phyloP scores from a whole-genome alignment of 768 basidiomycete genomes.

The Boletus huronensis region DNA sequence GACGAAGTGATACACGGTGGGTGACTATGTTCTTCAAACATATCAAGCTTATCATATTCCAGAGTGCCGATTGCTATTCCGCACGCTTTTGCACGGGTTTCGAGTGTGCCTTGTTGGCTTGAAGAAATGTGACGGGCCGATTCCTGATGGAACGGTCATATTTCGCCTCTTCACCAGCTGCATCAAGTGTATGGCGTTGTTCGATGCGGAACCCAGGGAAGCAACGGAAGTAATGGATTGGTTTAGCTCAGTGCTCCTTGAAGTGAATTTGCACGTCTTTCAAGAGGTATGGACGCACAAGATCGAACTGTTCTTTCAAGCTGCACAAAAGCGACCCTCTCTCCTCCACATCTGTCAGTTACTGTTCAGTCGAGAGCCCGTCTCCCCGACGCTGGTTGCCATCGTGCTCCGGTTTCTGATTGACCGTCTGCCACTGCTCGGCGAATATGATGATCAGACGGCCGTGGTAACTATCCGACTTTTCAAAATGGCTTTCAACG shows the following conservation, averaged over 20 bases:
- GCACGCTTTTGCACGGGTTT: slow-evolving; percentile 85
- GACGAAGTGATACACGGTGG: slow-evolving; percentile 79
- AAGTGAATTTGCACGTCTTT: slow-evolving; percentile 88
- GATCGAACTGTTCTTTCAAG: slow-evolving; percentile 86
- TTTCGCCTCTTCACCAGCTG: slow-evolving; percentile 84
- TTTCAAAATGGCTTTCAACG: slow-evolving; percentile 93
- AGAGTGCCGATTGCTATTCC: slow-evolving; percentile 87
- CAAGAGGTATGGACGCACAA: slow-evolving; percentile 95
- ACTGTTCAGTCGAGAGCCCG: slow-evolving; percentile 74
- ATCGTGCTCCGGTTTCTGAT: slow-evolving; percentile 88
- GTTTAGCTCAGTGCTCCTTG: slow-evolving; percentile 67
- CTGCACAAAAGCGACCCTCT: slow-evolving; percentile 68
- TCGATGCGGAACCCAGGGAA: slow-evolving; percentile 67
- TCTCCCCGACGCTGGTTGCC: slow-evolving; percentile 77
- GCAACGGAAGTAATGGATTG: slow-evolving; percentile 82
- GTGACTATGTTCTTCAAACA: slow-evolving; percentile 18
- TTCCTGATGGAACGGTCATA: slow-evolving; percentile 83
- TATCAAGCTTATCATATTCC: slow-evolving; percentile 2
- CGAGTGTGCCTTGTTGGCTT: slow-evolving; percentile 73
- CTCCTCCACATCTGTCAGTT: slow-evolving; percentile 83
- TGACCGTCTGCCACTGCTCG: slow-evolving; percentile 74
- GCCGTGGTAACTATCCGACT: slow-evolving; percentile 84
- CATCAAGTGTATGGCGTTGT: slow-evolving; percentile 80
- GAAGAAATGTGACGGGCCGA: slow-evolving; percentile 73
- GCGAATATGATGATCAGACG: slow-evolving; percentile 77